Evolutionary conservation across 2,329 filamentous ascomycete genomes (phyloP), one percentile per base, ranked within the genome.

Genomic region (Hypoxylon rubiginosum): DNA sequence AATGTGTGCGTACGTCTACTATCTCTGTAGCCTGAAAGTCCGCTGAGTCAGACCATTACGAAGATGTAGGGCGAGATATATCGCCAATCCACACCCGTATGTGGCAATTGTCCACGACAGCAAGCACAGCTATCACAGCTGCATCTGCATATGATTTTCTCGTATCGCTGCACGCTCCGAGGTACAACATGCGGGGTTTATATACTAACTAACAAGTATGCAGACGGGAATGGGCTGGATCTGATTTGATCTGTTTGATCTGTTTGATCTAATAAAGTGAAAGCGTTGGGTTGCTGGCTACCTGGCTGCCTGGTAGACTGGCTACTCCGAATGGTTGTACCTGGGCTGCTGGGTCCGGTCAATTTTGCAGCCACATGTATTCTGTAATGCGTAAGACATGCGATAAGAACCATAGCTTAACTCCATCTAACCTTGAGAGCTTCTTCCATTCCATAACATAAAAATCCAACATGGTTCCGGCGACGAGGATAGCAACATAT

Each of bases 21-120:
- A 62, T 55, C 34, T 26, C 50, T n/a, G n/a, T n/a, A n/a, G 15
- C n/a, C 19, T 19, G 4, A 24, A 46, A 41, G 26, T 19, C 60
- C n/a, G 60, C 43, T 61, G 21, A 46, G 21, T 21, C 41, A 30
- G 9, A 26, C 32, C 50, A 66, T 68, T 60, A 68, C 62, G 62
- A 68, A 57, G 21, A 49, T 43, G 6, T 28, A 53, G 43, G 50
- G 39, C 39, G 39, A 43, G 39, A 17, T 43, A 19, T 17, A 9
- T 36, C 49, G 54, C 21, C 13, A 41, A 17, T 59, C 45, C 55
- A 50, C 39, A n/a, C n/a, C 60, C 49, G 54, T 6, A 62, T 56
- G 45, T 52, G 59, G 57, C 19, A 62, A 59, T 15, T 61, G 67
- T 67, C 60, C 64, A 69, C 60, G 64, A 64, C 61, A 67, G 56